phyloP scores from a whole-genome alignment of 306 rosid species.

The Dryas octopetala region DNA sequence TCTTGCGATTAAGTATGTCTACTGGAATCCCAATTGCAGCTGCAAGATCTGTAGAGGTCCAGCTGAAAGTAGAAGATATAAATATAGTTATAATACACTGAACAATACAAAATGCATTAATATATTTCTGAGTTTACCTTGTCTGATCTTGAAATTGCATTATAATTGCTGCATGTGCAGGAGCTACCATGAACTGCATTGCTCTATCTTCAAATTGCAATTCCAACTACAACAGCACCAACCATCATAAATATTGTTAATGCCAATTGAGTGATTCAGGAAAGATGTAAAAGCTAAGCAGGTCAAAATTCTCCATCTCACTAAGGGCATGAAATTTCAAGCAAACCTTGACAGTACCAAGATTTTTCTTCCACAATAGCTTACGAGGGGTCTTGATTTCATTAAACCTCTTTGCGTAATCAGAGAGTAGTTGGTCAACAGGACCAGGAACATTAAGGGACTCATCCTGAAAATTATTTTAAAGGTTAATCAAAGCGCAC shows the following conservation, averaged over 20 bases:
- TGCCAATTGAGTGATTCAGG: neutral
- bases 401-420: conserved; percentile 83
- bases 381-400: conserved; percentile 97
- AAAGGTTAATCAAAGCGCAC: conserved; percentile 27
- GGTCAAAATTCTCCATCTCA: neutral
- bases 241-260: neutral
- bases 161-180: conserved; percentile 80
- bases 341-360: conserved; percentile 86
- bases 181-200: conserved; percentile 76
- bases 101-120: conserved; percentile 10
- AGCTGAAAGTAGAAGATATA: conserved; percentile 50
- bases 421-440: conserved; percentile 74
- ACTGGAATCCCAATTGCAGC: conserved; percentile 72
- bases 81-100: conserved; percentile 8
- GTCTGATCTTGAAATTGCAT: conserved; percentile 80
- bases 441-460: conserved; percentile 61
- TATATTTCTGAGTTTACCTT: conserved; percentile 43
- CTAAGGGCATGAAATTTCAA: conserved; percentile 5
- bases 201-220: conserved; percentile 86
- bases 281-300: neutral
- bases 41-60: conserved; percentile 77
- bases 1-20: conserved; percentile 71
- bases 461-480: conserved; percentile 68
- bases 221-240: conserved; percentile 60
- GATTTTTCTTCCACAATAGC: conserved; percentile 88